These are phyloP conservation scores for Metschnikowia cerradonensis DNA, from an alignment of 805 yeast genomes.

Conservation along the genomic window DNA sequence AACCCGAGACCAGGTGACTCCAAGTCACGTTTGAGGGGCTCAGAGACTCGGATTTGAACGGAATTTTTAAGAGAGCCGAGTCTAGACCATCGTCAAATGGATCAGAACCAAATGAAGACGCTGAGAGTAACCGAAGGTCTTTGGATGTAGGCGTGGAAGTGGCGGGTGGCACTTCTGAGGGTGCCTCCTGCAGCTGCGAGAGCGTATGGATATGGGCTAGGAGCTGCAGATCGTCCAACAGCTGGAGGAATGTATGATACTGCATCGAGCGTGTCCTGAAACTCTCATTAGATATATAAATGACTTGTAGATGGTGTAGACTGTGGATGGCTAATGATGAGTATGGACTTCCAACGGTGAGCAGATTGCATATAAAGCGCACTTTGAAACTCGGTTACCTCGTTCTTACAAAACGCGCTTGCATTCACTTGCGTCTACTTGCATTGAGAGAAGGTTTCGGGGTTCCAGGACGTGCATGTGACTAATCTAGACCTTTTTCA, in stretches of 20 bases:
- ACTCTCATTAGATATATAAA: background rate
- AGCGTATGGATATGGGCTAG: constrained; percentile 18
- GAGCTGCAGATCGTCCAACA: constrained; percentile 21
- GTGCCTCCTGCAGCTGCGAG: constrained; percentile 8
- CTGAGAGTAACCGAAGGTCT: constrained; percentile 7
- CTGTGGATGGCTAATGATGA: no score
- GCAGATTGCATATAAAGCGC: no score
- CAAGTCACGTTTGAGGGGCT: background rate
- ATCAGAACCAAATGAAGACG: constrained; percentile 18
- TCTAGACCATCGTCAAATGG: constrained; percentile 27
- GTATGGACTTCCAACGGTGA: no score
- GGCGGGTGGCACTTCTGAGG: background rate
- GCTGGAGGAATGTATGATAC: constrained; percentile 18
- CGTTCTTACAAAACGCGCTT: no score
- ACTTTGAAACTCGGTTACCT: no score
- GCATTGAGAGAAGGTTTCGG: no score
- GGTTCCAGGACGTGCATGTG: no score
- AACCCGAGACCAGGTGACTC: background rate
- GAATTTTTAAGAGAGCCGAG: constrained; percentile 13
- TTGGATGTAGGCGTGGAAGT: background rate
- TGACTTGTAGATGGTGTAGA: no score
- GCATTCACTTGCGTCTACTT: no score
- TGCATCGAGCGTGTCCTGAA: background rate
- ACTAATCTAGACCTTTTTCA: no score
- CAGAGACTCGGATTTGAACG: background rate